phyloP scores from a whole-genome alignment of 257 asterid genomes.

The Parsonsia alboflavescens region DNA sequence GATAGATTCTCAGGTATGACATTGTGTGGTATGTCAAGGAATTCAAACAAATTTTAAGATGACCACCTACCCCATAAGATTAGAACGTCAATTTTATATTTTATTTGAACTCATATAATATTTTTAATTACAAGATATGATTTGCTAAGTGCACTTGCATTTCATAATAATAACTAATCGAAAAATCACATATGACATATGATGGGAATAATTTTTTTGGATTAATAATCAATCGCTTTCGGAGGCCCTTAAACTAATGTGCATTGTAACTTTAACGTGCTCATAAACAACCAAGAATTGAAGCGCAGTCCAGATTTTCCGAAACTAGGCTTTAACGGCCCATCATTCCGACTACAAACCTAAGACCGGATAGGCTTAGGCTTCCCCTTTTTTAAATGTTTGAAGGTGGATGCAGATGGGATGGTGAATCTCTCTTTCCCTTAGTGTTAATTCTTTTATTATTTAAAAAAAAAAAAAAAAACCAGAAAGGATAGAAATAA shows the following conservation, averaged over 20 bases:
- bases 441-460: too few relatives aligned
- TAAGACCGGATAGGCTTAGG: neutral
- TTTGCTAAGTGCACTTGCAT: too few relatives aligned
- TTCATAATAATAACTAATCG: too few relatives aligned
- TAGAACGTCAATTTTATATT: too few relatives aligned
- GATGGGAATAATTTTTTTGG: neutral
- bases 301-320: conserved; percentile 24
- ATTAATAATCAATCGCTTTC: conserved; percentile 9
- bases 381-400: neutral
- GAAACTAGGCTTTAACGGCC: conserved; percentile 43
- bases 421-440: conserved; percentile 30
- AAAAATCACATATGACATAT: neutral
- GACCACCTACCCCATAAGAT: too few relatives aligned
- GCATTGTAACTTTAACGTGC: conserved; percentile 7
- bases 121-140: too few relatives aligned
- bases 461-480: too few relatives aligned
- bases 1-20: too few relatives aligned
- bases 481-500: too few relatives aligned
- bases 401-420: conserved; percentile 27
- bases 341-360: conserved; percentile 26
- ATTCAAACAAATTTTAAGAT: too few relatives aligned
- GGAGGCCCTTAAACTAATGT: conserved; percentile 1
- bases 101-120: too few relatives aligned
- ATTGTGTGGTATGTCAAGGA: too few relatives aligned
- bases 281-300: conserved; percentile 14